Conservation (phyloP, 2,329 filamentous ascomycete genomes). For the Ilyonectria mors-panacis region DNA sequence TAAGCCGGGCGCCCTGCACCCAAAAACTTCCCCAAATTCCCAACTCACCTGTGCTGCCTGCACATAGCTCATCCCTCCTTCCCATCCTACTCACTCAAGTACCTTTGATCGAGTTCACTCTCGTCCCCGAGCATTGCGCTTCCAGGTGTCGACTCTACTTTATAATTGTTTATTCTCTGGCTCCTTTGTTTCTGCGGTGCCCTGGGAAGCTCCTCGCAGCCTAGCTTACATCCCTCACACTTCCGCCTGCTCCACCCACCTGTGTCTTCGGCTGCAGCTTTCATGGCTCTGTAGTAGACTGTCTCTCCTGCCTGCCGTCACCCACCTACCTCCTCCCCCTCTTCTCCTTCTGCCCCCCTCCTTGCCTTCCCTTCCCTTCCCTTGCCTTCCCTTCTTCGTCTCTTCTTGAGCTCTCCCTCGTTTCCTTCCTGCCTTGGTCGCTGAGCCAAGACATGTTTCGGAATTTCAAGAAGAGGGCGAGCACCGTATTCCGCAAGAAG, state of each 20-base stretch:
- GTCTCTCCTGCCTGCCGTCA: not conserved
- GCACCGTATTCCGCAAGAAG: slow-evolving; percentile 42
- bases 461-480: slow-evolving; percentile 44
- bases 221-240: not conserved
- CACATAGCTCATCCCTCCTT: not conserved
- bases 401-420: not conserved
- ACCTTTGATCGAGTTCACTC: not conserved
- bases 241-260: not conserved
- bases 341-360: not conserved
- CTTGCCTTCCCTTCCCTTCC: not conserved
- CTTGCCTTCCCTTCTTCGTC: not conserved
- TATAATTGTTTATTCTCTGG: not conserved
- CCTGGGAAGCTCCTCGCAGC: not conserved
- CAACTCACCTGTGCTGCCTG: not conserved
- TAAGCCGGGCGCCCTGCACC: not conserved
- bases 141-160: not conserved
- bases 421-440: slow-evolving; percentile 7
- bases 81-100: not conserved
- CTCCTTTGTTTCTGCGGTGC: not conserved
- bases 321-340: not conserved
- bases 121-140: not conserved
- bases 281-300: slow-evolving; percentile 1
- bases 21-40: not conserved
- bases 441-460: slow-evolving; percentile 43
- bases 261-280: not conserved